These are phyloP conservation scores for Galerina sulciceps DNA, from an alignment of 768 basidiomycete species.

Conservation along the genomic window DNA sequence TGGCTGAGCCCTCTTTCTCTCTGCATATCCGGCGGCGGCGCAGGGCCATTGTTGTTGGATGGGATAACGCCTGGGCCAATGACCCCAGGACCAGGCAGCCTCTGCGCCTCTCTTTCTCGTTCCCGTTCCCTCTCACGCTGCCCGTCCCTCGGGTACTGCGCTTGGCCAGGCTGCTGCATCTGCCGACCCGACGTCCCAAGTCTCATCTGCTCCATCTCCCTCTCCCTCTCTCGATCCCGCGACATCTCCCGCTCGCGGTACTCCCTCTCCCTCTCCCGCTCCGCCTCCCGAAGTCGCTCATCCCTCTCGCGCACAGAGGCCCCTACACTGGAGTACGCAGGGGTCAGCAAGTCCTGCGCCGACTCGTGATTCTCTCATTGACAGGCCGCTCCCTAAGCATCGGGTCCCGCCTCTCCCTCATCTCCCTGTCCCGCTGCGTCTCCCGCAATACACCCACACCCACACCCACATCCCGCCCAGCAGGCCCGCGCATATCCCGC, in stretches of 20 bases:
- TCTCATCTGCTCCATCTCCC: not conserved
- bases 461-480: no score
- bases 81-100: not conserved
- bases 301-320: no score
- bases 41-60: not conserved
- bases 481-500: not conserved
- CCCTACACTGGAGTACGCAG: no score
- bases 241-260: not conserved
- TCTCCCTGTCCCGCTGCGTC: not conserved
- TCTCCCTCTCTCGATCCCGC: slow-evolving; percentile 1
- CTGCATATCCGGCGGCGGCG: not conserved
- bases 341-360: no score
- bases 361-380: not conserved
- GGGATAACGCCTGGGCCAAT: not conserved
- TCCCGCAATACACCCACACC: no score
- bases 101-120: not conserved
- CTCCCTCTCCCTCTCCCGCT: not conserved
- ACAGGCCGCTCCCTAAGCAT: not conserved
- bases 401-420: not conserved
- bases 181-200: not conserved
- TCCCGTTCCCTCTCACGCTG: slow-evolving; percentile 2
- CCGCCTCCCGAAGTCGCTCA: not conserved
- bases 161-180: not conserved
- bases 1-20: no score
- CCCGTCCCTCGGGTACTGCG: slow-evolving; percentile 12